Conservation (phyloP, 75 land plant genomes). For the Cryptomeria japonica region DNA sequence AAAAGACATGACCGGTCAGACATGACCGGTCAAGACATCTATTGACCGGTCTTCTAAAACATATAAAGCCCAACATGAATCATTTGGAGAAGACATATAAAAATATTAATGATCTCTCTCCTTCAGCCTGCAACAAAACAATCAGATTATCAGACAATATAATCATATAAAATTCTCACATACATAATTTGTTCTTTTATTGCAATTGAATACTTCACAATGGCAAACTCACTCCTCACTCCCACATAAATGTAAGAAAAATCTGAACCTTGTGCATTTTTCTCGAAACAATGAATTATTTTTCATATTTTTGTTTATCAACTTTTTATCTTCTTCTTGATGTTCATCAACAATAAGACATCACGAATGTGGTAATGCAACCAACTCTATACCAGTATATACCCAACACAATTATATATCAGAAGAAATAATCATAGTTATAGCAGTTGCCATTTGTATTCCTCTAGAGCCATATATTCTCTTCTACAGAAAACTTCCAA, state of each 20-base stretch:
- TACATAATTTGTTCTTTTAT: too few species aligned
- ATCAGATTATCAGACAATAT: too few species aligned
- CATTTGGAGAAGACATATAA: too few species aligned
- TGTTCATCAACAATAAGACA: not conserved
- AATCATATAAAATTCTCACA: too few species aligned
- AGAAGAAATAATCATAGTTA: not conserved
- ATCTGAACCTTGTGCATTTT: not conserved
- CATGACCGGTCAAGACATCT: too few species aligned
- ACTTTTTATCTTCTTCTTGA: not conserved
- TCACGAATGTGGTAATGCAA: not conserved
- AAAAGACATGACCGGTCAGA: too few species aligned
- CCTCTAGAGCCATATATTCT: not conserved
- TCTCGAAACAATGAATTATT: not conserved
- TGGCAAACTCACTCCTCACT: not conserved
- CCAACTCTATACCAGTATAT: not conserved
- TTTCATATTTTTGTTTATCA: not conserved
- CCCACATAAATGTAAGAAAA: not conserved
- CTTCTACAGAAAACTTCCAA: not conserved
- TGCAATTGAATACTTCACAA: too few species aligned
- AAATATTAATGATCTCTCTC: too few species aligned
- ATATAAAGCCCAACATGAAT: too few species aligned
- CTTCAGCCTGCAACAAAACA: too few species aligned
- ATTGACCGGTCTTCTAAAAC: too few species aligned
- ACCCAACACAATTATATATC: too few species aligned
- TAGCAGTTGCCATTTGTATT: not conserved